These are phyloP conservation scores for Magnusiomyces tetraspermus DNA, from an alignment of 1,139 yeast genomes.

Conservation along the genomic window DNA sequence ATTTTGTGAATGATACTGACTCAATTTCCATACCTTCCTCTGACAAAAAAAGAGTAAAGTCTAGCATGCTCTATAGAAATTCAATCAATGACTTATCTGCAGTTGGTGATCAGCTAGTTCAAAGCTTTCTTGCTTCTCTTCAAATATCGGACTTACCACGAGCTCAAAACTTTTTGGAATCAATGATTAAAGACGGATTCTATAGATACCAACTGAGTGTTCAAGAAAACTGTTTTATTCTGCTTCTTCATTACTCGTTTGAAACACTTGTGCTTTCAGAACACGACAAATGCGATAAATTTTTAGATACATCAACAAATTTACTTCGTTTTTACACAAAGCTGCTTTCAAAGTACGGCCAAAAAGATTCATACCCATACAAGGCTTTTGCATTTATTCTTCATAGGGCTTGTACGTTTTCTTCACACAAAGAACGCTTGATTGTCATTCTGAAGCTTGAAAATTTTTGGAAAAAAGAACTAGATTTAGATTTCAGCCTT, in stretches of 20 bases:
- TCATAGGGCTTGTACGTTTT: conserved; percentile 16
- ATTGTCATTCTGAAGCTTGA: conserved; percentile 8
- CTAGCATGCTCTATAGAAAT: background rate
- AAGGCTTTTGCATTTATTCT: conserved; percentile 17
- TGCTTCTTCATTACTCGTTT: background rate
- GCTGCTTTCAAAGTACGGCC: background rate
- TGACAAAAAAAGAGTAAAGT: background rate
- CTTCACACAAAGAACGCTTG: conserved; percentile 5
- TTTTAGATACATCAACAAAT: background rate
- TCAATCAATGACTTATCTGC: background rate
- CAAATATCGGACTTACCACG: background rate
- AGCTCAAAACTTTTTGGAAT: background rate
- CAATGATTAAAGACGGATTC: background rate
- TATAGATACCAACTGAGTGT: background rate
- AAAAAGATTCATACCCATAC: background rate
- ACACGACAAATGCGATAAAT: background rate
- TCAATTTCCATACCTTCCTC: background rate
- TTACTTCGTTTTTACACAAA: background rate
- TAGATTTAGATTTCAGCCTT: conserved; percentile 3
- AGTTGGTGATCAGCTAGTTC: background rate
- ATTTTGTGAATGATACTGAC: background rate
- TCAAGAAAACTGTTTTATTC: conserved; percentile 1
- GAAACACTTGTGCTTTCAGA: background rate
- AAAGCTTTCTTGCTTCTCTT: background rate
- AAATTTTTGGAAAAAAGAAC: conserved; percentile 9